phyloP scores from a whole-genome alignment of 2,329 filamentous ascomycete genomes.

The Metarhizium guizhouense region DNA sequence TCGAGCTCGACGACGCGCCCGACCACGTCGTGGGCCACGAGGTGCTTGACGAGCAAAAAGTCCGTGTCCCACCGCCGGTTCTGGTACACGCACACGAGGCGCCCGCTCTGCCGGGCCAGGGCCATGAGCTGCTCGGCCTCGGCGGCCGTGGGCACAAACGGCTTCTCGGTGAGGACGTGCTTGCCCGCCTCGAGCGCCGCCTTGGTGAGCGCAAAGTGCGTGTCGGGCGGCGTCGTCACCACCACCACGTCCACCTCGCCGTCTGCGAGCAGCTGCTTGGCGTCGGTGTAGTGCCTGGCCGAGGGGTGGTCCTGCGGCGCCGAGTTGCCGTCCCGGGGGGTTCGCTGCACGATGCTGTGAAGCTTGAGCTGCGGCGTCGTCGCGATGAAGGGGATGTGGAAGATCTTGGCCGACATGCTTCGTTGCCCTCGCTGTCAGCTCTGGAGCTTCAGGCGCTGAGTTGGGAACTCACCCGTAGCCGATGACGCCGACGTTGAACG shows the following conservation, averaged over 20 bases:
- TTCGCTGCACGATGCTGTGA: conserved; percentile 68
- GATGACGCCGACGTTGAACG: conserved; percentile 41
- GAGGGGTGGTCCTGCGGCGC: conserved; percentile 59
- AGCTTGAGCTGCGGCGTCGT: conserved; percentile 56
- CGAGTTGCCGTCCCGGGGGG: conserved; percentile 53
- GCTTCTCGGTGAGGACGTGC: conserved; percentile 76
- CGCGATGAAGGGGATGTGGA: conserved; percentile 73
- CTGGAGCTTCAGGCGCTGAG: not conserved
- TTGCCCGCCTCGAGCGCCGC: conserved; percentile 60
- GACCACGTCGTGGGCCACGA: conserved; percentile 50
- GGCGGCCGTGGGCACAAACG: conserved; percentile 63
- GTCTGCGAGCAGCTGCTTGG: conserved; percentile 57
- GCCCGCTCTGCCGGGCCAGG: conserved; percentile 40
- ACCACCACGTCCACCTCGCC: conserved; percentile 58
- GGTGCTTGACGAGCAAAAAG: conserved; percentile 58
- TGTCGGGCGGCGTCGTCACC: conserved; percentile 62
- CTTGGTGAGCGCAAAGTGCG: conserved; percentile 58
- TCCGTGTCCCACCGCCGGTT: conserved; percentile 73
- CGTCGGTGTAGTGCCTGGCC: conserved; percentile 53
- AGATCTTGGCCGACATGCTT: conserved; percentile 62
- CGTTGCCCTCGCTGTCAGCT: conserved; percentile 3
- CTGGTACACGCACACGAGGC: conserved; percentile 60
- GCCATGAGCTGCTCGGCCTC: conserved; percentile 57
- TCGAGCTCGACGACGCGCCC: conserved; percentile 71
- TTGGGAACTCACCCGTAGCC: conserved; percentile 37